These are phyloP conservation scores for Coemansia guatemalensis DNA, from an alignment of 192 early-diverging fungal genomes.

Conservation along the genomic window DNA sequence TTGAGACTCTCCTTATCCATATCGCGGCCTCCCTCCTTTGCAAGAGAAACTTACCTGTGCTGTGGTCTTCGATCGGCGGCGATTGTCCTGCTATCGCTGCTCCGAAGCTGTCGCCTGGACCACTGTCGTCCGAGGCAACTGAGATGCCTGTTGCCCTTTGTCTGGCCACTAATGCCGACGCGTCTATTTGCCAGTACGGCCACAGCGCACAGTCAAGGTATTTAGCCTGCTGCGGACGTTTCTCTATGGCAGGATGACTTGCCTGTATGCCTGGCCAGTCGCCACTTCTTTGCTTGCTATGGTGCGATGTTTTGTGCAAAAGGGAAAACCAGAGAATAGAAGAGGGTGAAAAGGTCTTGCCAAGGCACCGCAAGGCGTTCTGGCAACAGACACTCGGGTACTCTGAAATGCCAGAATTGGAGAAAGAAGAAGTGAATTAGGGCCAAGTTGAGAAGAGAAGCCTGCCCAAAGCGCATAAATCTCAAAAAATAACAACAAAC, in stretches of 20 bases:
- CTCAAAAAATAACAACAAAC: conserved; percentile 5
- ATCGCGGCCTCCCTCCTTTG: neutral
- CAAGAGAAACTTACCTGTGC: neutral
- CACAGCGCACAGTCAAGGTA: neutral
- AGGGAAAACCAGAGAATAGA: neutral
- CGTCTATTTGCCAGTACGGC: neutral
- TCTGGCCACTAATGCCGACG: neutral
- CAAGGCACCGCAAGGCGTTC: neutral
- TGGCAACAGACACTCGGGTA: neutral
- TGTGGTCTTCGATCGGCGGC: neutral
- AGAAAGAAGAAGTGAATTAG: neutral
- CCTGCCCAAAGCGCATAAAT: neutral
- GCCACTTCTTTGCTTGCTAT: neutral
- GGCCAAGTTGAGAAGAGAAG: neutral
- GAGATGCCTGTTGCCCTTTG: neutral
- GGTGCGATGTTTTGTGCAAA: neutral
- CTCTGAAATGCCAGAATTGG: neutral
- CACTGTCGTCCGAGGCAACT: neutral
- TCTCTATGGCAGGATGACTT: neutral
- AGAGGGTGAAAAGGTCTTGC: neutral
- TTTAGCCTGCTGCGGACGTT: neutral
- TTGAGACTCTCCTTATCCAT: neutral
- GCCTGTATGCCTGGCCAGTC: neutral
- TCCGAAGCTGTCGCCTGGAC: neutral
- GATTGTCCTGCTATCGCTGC: neutral